phyloP scores from a whole-genome alignment of 2,329 filamentous ascomycete species.

The Sporothrix protearum region DNA sequence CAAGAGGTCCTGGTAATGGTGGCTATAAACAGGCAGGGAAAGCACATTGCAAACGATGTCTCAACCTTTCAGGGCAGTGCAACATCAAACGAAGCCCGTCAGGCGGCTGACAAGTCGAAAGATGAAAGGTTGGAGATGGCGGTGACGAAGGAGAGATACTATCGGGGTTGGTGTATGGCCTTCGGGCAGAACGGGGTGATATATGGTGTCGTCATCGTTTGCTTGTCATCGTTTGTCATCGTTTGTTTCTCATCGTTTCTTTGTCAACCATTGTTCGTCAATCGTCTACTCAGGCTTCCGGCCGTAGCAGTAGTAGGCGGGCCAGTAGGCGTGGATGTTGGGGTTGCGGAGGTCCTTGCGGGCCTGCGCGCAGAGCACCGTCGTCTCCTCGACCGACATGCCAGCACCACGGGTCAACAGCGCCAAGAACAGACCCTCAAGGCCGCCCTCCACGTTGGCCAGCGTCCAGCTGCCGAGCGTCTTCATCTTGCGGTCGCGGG shows the following conservation, averaged over 20 bases:
- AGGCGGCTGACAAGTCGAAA: neutral
- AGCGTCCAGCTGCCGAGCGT: slow-evolving; percentile 32
- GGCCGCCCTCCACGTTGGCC: slow-evolving; percentile 32
- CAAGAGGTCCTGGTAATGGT: neutral
- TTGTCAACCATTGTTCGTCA: too few relatives aligned
- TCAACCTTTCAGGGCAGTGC: too few relatives aligned
- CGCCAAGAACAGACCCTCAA: slow-evolving; percentile 34
- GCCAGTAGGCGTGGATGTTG: slow-evolving; percentile 33
- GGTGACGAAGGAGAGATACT: neutral
- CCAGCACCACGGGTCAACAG: slow-evolving; percentile 34
- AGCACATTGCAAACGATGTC: neutral
- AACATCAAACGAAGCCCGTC: neutral
- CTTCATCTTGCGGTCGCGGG: slow-evolving; percentile 33
- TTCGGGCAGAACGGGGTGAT: neutral
- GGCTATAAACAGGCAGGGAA: neutral
- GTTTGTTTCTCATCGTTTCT: neutral
- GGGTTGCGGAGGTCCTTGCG: slow-evolving; percentile 30
- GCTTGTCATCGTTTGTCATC: neutral
- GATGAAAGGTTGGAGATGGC: neutral
- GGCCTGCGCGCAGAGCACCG: slow-evolving; percentile 28
- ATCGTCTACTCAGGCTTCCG: slow-evolving; percentile 16
- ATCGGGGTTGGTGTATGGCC: neutral
- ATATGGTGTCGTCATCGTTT: neutral
- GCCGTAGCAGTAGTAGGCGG: slow-evolving; percentile 26
- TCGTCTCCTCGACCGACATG: slow-evolving; percentile 32